Conservation (phyloP, 768 basidiomycete species). For the Podaxis rugospora region DNA sequence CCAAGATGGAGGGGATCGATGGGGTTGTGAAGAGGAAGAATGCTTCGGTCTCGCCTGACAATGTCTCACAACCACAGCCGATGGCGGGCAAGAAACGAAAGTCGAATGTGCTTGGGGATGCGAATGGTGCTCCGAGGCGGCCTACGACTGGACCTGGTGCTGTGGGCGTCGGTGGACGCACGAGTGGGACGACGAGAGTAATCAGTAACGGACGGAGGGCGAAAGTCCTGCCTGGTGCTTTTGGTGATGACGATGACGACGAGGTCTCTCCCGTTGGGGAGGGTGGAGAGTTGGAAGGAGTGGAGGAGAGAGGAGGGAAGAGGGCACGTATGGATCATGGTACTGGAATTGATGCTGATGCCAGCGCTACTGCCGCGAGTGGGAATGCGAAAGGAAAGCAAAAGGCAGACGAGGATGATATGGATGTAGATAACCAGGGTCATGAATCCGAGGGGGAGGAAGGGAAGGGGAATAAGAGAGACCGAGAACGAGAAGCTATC, state of each 20-base stretch:
- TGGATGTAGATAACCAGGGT: slow-evolving; percentile 6
- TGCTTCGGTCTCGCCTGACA: background rate
- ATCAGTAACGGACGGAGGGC: slow-evolving; percentile 43
- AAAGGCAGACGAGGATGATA: slow-evolving; percentile 28
- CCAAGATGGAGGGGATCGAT: slow-evolving; percentile 76
- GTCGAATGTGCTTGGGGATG: slow-evolving; percentile 44
- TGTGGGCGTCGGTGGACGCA: slow-evolving; percentile 23
- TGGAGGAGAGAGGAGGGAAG: slow-evolving; percentile 27
- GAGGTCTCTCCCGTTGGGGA: slow-evolving; percentile 21
- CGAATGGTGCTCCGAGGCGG: background rate
- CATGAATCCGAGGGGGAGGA: slow-evolving; percentile 15
- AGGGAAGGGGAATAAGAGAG: slow-evolving; percentile 40
- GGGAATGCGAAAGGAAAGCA: slow-evolving; percentile 28
- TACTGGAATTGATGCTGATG: slow-evolving; percentile 18
- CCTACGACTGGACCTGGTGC: slow-evolving; percentile 18
- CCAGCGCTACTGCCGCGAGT: slow-evolving; percentile 8
- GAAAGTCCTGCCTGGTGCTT: slow-evolving; percentile 51
- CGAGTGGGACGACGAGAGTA: slow-evolving; percentile 36
- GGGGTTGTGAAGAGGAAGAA: slow-evolving; percentile 29
- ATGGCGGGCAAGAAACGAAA: slow-evolving; percentile 41
- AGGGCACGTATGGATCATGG: slow-evolving; percentile 32
- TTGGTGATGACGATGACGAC: slow-evolving; percentile 50
- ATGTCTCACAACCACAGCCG: slow-evolving; percentile 10
- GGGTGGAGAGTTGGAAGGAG: slow-evolving; percentile 24
- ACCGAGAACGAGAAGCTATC: slow-evolving; percentile 54